Evolutionary conservation across 495 filamentous ascomycete genomes (phyloP), one percentile per base, ranked within the genome.

Genomic region (Penicillium antarcticum): DNA sequence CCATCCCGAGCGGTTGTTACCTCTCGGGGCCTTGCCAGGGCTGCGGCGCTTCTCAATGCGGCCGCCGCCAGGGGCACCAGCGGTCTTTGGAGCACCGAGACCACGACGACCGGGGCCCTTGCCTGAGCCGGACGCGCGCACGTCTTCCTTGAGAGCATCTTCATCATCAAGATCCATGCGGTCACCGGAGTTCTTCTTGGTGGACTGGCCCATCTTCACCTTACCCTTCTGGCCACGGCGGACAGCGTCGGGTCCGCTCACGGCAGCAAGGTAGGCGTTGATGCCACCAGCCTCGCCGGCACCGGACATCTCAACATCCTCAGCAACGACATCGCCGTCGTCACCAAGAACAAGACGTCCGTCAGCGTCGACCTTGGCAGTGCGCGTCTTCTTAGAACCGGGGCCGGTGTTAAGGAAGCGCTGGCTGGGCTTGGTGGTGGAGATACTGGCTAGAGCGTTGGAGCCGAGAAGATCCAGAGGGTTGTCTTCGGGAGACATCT

Each of bases 381-480:
- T 67, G 16, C 72, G 77, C 61, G 81, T 80, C 39, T 66, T 67
- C 32, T 69, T 72, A 1, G 66, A 71, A 14, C 70, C 69, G 6
- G 71, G 67, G 8, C 65, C 66, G 26, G 67, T 69, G 63, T 76
- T 72, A 51, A 73, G 65, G 57, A 71, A 73, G 14, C 74, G 70
- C 21, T 74, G 65, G 56, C 80, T 85, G 2, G 94, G 94, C 65
- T 88, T 91, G 12, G 89, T 95, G 4, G 87, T 87, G 12, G 94
- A 96, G 59, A 98, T 97, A 62, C 91, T 89, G 19, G 89, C 92
- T 14, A 98, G 78, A 10, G 94, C 90, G 61, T 85, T 85, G 36
- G 87, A 85, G 56, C 91, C 92, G 11, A 98, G 81, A 19, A 98
- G 78, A 74, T 98, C 94, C 26, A 98, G 82, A 1, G 94, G 94